phyloP scores from a whole-genome alignment of 2,329 filamentous ascomycete genomes.

The Arthrocladium fulminans region DNA sequence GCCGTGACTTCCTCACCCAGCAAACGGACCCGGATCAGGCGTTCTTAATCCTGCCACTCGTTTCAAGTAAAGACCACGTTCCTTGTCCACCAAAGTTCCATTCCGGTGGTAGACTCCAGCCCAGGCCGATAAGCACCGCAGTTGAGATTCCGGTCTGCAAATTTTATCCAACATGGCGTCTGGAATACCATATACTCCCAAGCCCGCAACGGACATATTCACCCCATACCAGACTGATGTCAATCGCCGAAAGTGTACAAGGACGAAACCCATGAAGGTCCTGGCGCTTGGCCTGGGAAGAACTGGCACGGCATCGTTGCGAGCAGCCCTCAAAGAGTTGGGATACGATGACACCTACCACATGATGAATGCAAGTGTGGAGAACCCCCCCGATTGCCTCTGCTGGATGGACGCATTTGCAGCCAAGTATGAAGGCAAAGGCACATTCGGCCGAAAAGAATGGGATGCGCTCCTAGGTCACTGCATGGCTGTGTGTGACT shows the following conservation, averaged over 20 bases:
- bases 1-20: neutral
- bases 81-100: neutral
- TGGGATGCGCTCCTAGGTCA: conserved; percentile 61
- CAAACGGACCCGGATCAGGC: neutral
- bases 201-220: conserved; percentile 40
- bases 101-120: neutral
- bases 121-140: neutral
- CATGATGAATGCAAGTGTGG: conserved; percentile 57
- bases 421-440: conserved; percentile 53
- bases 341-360: conserved; percentile 64
- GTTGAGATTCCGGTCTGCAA: neutral
- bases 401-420: conserved; percentile 63
- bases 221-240: conserved; percentile 57
- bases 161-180: conserved; percentile 17
- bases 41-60: conserved; percentile 1
- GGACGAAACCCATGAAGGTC: conserved; percentile 63
- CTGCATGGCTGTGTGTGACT: conserved; percentile 58
- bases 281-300: conserved; percentile 60
- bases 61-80: neutral
- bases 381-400: conserved; percentile 58
- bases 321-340: conserved; percentile 56
- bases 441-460: conserved; percentile 56
- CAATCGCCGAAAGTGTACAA: conserved; percentile 55
- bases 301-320: conserved; percentile 62
- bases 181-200: conserved; percentile 27